Conservation (phyloP, 2,329 filamentous ascomycete species). For the Fusarium sp. region DNA sequence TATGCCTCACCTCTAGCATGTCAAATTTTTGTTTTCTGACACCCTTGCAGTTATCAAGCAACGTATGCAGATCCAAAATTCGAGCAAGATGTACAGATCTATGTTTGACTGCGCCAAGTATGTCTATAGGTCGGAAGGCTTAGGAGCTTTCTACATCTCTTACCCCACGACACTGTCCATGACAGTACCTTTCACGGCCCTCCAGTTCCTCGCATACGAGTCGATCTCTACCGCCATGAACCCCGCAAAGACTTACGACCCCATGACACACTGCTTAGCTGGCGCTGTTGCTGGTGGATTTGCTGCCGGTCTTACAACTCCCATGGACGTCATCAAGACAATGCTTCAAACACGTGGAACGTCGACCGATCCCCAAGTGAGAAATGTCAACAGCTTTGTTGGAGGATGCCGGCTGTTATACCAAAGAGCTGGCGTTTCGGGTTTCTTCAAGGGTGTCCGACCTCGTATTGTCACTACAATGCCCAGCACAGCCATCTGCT, state of each 20-base stretch:
- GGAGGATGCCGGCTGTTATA: conserved; percentile 85
- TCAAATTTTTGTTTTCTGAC: conserved; percentile 3
- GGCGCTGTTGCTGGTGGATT: conserved; percentile 93
- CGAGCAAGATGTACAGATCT: conserved; percentile 84
- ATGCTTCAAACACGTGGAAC: conserved; percentile 93
- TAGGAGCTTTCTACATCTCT: conserved; percentile 95
- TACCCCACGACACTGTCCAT: conserved; percentile 98
- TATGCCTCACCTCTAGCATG: conserved; percentile 48
- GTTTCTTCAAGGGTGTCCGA: conserved; percentile 93
- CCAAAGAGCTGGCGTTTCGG: conserved; percentile 81
- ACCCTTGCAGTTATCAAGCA: conserved; percentile 89
- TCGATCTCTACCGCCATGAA: conserved; percentile 96
- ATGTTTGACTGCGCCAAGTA: conserved; percentile 88
- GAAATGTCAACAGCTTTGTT: conserved; percentile 83
- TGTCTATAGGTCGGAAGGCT: conserved; percentile 87
- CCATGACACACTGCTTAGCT: conserved; percentile 90
- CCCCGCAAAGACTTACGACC: conserved; percentile 85
- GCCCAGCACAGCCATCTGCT: conserved; percentile 99
- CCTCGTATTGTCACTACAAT: conserved; percentile 95
- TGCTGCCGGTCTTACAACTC: conserved; percentile 92
- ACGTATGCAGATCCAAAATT: conserved; percentile 98
- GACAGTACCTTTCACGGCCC: conserved; percentile 97
- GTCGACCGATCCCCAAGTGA: conserved; percentile 81
- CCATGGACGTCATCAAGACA: conserved; percentile 98
- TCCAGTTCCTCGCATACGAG: conserved; percentile 98